Base-by-base conservation (phyloP, 2,329 filamentous ascomycete species). In the Arthroderma sp. region DNA sequence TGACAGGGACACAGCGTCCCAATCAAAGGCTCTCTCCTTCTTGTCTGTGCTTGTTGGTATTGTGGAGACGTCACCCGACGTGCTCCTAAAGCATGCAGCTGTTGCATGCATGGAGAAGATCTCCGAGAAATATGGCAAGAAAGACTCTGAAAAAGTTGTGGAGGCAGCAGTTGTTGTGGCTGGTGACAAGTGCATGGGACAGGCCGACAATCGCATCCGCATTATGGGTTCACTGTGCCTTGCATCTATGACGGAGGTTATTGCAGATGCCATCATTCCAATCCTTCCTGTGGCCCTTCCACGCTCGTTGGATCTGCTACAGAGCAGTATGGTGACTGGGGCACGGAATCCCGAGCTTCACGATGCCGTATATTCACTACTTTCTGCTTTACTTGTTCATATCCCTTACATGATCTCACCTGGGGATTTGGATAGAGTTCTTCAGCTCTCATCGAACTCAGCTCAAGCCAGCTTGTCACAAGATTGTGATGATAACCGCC, bases 51-150 rank as follows among this genome's bases (percentile, higher is more conserved):
- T 95, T 60, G 88, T 87, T 17, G 78, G 80, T 19, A 87, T 94
- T 49, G 82, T 98, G 59, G 78, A 85, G 57, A 81, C 86, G 54
- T 86, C 87, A 5, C 76, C 80, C 33, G 84, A 93, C 63, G 80
- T 86, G 56, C 78, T 83, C 28, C 85, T 93, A 69, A 90, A 91
- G 72, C 85, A 90, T 65, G 89, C 88, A 9, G 88, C 91, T 0
- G 84, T 98, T 61, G 84, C 84, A 37, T 97, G 91, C 65, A 85
- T 97, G 47, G 91, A 96, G 73, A 88, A 88, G 70, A 94, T 98
- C 61, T 82, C 88, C 1, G 91, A 96, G 72, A 91, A 91, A 70
- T 97, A 95, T 69, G 94, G 93, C 63, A 94, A 93, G 76, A 94
- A 91, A 70, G 88, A 95, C 66, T 78, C 86, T 1, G 82, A 86